A percentile compares a stretch with the other conserved stretches of the same genome.
These are phyloP conservation scores for Cryptosporidium tyzzeri DNA, from an alignment of 169 alveolate species.

Conservation along the genomic window DNA sequence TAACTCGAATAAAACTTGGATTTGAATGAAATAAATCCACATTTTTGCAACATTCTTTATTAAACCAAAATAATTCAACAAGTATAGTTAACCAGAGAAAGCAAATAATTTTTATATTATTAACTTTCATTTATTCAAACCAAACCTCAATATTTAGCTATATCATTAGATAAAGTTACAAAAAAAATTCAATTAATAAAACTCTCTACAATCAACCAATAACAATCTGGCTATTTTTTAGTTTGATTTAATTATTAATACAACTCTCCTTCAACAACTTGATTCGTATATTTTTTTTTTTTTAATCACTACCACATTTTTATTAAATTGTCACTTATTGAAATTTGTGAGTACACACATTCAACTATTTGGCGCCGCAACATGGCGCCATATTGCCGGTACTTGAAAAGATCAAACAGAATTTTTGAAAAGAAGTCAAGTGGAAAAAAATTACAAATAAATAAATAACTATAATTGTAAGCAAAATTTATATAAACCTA, in stretches of 20 bases:
- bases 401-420: constrained; percentile 10
- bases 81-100: not conserved
- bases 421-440: not conserved
- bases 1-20: constrained; percentile 2
- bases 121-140: not conserved
- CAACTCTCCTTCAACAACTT: not conserved
- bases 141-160: not conserved
- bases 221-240: not conserved
- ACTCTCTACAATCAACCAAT: not conserved
- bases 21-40: not conserved
- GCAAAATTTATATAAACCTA: no score
- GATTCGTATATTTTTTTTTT: not conserved
- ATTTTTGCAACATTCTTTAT: not conserved
- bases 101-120: not conserved
- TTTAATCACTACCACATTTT: not conserved
- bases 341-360: constrained; percentile 64
- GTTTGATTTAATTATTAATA: not conserved
- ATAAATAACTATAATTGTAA: not conserved
- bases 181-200: no score
- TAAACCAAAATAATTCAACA: not conserved
- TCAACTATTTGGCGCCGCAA: not conserved
- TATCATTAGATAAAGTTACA: not conserved
- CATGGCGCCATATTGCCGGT: not conserved
- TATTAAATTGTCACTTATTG: not conserved
- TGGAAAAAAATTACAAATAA: not conserved